Evolutionary conservation across 1,284 basidiomycete genomes (phyloP), one percentile per base, ranked within the genome.

Genomic region (Microbotryomycetes sp.): DNA sequence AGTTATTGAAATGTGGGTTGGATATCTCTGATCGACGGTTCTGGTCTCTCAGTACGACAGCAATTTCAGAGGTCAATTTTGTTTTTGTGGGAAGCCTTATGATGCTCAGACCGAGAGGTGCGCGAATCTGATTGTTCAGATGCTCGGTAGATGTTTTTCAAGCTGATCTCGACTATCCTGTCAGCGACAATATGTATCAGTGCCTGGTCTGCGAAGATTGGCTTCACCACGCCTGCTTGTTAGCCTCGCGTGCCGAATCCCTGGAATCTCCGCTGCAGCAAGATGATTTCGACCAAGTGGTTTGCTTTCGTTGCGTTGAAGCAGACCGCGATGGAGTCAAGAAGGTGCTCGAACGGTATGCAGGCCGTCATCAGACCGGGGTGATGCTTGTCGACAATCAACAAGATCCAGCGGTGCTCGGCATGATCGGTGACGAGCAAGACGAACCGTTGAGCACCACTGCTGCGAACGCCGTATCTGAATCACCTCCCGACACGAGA

Each of bases 151-250:
- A 26, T 46, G 23, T 28, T 29, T 3, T 23, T 14, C 3, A 12
- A 4, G 19, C 5, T 22, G 6, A 25, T 12, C 48, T 49, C 12
- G 31, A 19, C 19, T 55, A 29, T 7, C 26, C 19, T 28, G 9
- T 15, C 7, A 63, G 62, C 36, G 63, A 65, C 42, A 56, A 56
- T 25, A 76, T 76, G 75, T 74, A 72, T 58, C 76, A 77, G 58
- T 77, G 76, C 54, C 61, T 77, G 25, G 70, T 72, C 6, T 78
- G 77, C 68, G 76, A 77, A 62, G 76, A 78, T 54, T 78, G 77
- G 77, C 65, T 74, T 2, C 77, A 78, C 64, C 72, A 75, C 59
- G 70, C 69, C 45, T 78, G 74, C 70, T 30, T 69, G 62, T 32
- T 66, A 72, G 59, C 66, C 50, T 46, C 66, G 30, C 53, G 56